These are phyloP conservation scores for Botryotinia calthae DNA, from an alignment of 2,329 filamentous ascomycete species.

Conservation along the genomic window DNA sequence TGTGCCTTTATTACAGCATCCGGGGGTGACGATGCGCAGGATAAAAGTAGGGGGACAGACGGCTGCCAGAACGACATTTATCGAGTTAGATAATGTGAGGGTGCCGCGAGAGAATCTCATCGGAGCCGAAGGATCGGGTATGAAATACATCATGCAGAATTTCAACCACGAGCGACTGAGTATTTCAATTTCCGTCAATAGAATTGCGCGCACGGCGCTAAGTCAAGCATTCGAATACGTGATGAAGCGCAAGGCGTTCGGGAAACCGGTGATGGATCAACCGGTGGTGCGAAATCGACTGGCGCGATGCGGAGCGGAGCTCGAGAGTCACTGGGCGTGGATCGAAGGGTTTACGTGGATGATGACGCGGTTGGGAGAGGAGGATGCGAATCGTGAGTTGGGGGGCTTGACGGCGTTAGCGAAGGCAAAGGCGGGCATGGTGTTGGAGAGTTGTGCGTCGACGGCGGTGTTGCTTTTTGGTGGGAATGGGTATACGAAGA, in stretches of 20 bases:
- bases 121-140: neutral
- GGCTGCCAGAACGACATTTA: neutral
- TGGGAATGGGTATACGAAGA: slow-evolving; percentile 68
- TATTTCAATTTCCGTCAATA: neutral
- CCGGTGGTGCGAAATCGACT: neutral
- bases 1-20: neutral
- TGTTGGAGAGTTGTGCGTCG: slow-evolving; percentile 68
- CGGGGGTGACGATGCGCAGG: neutral
- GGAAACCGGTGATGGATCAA: neutral
- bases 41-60: neutral
- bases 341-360: slow-evolving; percentile 69
- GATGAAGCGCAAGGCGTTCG: neutral
- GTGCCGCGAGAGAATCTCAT: neutral
- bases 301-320: slow-evolving; percentile 41
- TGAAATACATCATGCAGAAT: neutral
- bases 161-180: neutral
- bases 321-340: slow-evolving; percentile 72
- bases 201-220: neutral
- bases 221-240: neutral
- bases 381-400: slow-evolving; percentile 60
- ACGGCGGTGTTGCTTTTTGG: slow-evolving; percentile 70
- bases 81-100: neutral
- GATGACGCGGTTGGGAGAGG: slow-evolving; percentile 59
- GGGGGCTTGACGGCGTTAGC: slow-evolving; percentile 70
- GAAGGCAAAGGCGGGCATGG: slow-evolving; percentile 71